Evolutionary conservation across 2,329 filamentous ascomycete species (phyloP).

Genomic region (Fusarium haematococcum): DNA sequence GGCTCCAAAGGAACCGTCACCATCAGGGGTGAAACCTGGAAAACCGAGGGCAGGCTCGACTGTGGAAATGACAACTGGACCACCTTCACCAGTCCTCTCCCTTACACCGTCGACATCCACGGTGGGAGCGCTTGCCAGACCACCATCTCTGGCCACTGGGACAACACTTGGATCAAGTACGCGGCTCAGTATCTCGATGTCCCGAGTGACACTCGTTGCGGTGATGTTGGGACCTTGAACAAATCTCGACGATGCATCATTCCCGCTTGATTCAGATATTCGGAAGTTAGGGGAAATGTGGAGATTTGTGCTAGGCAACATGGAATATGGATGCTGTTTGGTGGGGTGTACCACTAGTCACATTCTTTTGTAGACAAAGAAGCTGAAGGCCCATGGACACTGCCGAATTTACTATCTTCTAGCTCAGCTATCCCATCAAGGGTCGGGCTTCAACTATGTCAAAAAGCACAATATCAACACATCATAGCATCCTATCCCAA

Average conservation of each 20-base stretch:
- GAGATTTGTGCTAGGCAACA: background rate
- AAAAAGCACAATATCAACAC: too few species aligned
- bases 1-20: background rate
- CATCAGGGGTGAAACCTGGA: background rate
- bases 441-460: too few species aligned
- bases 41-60: background rate
- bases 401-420: background rate
- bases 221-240: background rate
- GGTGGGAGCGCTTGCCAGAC: background rate
- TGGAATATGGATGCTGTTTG: background rate
- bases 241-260: constrained; percentile 5
- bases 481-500: too few species aligned
- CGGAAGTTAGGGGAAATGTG: background rate
- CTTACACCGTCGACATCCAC: background rate
- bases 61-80: constrained; percentile 2
- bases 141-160: background rate
- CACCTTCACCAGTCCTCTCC: constrained; percentile 1
- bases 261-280: background rate
- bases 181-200: background rate
- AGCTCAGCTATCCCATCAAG: too few species aligned
- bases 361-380: background rate
- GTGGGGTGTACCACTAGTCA: background rate
- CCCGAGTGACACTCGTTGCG: background rate
- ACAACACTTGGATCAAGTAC: constrained; percentile 5
- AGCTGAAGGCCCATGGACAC: background rate